These are phyloP conservation scores for Aechmea fasciata DNA, from an alignment of 176 grass and related monocot genomes.

Conservation along the genomic window DNA sequence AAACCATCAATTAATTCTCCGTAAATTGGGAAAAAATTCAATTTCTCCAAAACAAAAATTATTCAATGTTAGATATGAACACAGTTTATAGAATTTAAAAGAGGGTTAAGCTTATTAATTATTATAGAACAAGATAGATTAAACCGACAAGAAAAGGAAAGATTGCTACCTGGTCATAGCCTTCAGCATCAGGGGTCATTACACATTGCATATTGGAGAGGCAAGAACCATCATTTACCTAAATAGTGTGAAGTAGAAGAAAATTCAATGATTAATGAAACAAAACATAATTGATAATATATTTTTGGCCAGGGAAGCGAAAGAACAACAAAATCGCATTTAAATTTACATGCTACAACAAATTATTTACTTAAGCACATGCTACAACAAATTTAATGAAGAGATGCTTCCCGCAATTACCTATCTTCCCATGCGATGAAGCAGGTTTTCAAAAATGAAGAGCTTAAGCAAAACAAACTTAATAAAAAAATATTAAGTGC, in stretches of 20 bases:
- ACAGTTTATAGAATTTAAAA: too few relatives aligned
- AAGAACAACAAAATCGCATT: not conserved
- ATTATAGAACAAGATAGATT: not conserved
- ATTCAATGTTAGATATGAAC: not conserved
- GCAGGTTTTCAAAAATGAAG: too few relatives aligned
- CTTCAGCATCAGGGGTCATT: slow-evolving; percentile 73
- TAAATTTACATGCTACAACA: not conserved
- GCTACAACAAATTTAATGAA: too few relatives aligned
- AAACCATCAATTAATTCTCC: too few relatives aligned
- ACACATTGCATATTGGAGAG: slow-evolving; percentile 99
- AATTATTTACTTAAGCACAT: not conserved
- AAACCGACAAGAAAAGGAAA: not conserved
- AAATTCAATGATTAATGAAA: slow-evolving; percentile 4
- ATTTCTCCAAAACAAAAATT: not conserved
- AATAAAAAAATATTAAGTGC: too few relatives aligned
- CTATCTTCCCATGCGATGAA: too few relatives aligned
- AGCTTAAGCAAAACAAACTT: too few relatives aligned
- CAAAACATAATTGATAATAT: not conserved
- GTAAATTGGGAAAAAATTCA: too few relatives aligned
- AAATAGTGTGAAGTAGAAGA: slow-evolving; percentile 17
- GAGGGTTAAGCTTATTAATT: too few relatives aligned
- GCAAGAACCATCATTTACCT: slow-evolving; percentile 98
- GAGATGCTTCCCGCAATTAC: too few relatives aligned
- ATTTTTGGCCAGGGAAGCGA: not conserved
- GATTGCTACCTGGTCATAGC: slow-evolving; percentile 68